Evolutionary conservation across 495 filamentous ascomycete species (phyloP).

Genomic region (Hypoxylon fuscum): DNA sequence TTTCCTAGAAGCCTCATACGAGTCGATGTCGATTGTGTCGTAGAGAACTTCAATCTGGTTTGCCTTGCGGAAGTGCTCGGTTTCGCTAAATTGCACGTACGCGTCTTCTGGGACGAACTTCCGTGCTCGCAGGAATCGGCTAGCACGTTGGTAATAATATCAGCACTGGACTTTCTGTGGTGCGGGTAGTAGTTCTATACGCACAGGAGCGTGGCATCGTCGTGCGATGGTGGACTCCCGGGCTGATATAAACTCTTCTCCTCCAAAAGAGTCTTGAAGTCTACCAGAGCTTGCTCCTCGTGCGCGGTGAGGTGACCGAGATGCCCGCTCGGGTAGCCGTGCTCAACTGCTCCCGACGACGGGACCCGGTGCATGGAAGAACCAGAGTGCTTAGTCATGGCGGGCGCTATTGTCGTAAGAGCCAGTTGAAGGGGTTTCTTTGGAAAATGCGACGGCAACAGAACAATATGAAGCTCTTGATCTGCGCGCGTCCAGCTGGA

Average conservation of each 20-base stretch:
- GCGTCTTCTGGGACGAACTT: slow-evolving; percentile 77
- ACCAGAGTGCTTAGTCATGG: slow-evolving; percentile 34
- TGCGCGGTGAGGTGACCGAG: slow-evolving; percentile 74
- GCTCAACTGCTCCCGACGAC: slow-evolving; percentile 48
- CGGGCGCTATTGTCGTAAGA: slow-evolving; percentile 8
- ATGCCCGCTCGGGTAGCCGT: slow-evolving; percentile 72
- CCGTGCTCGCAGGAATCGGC: slow-evolving; percentile 82
- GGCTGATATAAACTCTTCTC: slow-evolving; percentile 73
- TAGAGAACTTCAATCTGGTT: slow-evolving; percentile 79
- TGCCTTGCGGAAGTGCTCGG: slow-evolving; percentile 84
- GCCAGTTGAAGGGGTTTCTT: background rate
- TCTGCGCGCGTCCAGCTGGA: background rate
- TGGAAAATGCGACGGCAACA: background rate
- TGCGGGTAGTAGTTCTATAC: slow-evolving; percentile 38
- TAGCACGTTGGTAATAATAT: slow-evolving; percentile 44
- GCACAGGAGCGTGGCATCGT: slow-evolving; percentile 84
- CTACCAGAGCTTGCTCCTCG: slow-evolving; percentile 69
- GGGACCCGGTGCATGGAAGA: slow-evolving; percentile 43
- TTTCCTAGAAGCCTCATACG: slow-evolving; percentile 79
- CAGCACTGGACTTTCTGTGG: slow-evolving; percentile 12
- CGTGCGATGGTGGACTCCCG: slow-evolving; percentile 67
- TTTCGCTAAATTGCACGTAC: slow-evolving; percentile 84
- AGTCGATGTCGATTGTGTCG: slow-evolving; percentile 79
- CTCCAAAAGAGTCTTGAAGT: slow-evolving; percentile 73
- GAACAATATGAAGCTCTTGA: slow-evolving; percentile 1